Percentiles rank a stretch among this genome's conserved stretches.
Evolutionary conservation across 768 basidiomycete species (phyloP).

Genomic region (Suillus spraguei): DNA sequence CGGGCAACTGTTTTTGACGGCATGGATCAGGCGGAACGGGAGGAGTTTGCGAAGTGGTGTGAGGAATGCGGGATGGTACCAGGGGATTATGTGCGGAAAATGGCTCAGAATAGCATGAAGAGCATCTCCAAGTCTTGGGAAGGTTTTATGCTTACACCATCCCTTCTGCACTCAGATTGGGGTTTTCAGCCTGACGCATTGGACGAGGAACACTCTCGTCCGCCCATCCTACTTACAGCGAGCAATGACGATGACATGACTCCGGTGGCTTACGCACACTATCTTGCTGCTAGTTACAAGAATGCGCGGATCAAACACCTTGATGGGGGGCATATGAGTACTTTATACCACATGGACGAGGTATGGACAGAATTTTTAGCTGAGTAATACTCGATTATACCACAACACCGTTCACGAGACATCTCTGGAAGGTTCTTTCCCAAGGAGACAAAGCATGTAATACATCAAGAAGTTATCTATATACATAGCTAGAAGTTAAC

Average conservation of each 20-base stretch:
- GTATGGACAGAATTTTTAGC: conserved; percentile 42
- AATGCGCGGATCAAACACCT: conserved; percentile 43
- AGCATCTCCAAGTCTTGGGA: conserved; percentile 55
- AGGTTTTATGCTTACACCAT: conserved; percentile 48
- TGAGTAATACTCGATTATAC: conserved; percentile 11
- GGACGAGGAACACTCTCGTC: conserved; percentile 46
- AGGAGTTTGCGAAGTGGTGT: conserved; percentile 42
- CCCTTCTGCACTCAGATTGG: conserved; percentile 54
- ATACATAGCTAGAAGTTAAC: conserved; percentile 5
- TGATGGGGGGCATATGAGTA: conserved; percentile 52
- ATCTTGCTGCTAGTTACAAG: conserved; percentile 49
- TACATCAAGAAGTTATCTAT: neutral
- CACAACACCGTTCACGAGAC: neutral
- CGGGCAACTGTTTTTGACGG: conserved; percentile 40
- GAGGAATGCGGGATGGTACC: conserved; percentile 41
- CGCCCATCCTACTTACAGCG: conserved; percentile 48
- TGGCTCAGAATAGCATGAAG: conserved; percentile 44
- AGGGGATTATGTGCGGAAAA: conserved; percentile 43
- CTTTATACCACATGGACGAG: conserved; percentile 47
- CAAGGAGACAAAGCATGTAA: conserved; percentile 12
- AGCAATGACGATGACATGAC: conserved; percentile 44
- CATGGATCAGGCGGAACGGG: conserved; percentile 40
- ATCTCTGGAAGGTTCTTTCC: neutral
- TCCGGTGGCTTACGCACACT: conserved; percentile 47
- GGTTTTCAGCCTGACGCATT: conserved; percentile 45